These are phyloP conservation scores for Camelina laxa DNA, from an alignment of 345 rosid species.

Conservation along the genomic window DNA sequence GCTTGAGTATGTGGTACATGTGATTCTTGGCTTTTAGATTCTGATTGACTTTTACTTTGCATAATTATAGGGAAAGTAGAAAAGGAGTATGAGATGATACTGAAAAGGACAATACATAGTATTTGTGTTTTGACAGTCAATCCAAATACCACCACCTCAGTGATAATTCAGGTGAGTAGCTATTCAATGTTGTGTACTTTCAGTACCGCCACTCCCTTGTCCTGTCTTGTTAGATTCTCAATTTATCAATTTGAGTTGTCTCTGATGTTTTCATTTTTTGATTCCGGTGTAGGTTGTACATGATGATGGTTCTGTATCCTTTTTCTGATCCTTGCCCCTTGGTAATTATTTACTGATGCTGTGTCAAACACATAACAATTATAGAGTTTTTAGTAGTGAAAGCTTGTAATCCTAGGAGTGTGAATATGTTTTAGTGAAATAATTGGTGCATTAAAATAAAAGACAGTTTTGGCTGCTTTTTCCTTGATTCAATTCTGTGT, in stretches of 20 bases:
- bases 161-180: conserved; percentile 68
- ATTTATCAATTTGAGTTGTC: neutral
- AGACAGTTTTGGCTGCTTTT: neutral
- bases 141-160: conserved; percentile 88
- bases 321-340: neutral
- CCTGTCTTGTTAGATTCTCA: neutral
- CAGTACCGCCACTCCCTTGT: neutral
- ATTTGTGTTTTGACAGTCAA: conserved; percentile 77
- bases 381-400: neutral
- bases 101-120: conserved; percentile 84
- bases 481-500: conserved; percentile 54
- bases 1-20: neutral
- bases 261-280: conserved; percentile 19
- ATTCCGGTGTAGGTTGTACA: conserved; percentile 66
- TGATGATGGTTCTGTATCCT: conserved; percentile 98
- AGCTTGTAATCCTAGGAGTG: neutral
- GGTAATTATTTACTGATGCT: conserved; percentile 11
- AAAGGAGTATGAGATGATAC: conserved; percentile 80
- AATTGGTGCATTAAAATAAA: neutral
- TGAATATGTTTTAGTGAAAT: conserved; percentile 1
- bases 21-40: neutral
- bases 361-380: neutral
- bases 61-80: conserved; percentile 65
- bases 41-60: neutral
- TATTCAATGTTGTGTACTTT: neutral